Base-by-base conservation (phyloP, 352 stramenopile species). In the Phytophthora pseudosyringae region DNA sequence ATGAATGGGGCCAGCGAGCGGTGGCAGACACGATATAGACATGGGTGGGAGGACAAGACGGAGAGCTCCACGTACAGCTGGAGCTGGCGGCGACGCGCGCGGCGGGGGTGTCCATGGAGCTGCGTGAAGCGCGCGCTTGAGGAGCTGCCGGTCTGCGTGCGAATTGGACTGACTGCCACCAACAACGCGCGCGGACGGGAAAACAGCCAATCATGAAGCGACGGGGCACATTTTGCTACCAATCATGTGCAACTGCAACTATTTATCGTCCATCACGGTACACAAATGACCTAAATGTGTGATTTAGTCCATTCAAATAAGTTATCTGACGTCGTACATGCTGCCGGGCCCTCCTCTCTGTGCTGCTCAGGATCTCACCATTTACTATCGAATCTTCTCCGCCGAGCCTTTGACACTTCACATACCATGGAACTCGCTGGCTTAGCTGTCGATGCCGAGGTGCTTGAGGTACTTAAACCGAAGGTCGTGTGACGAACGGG, bases 391-490 rank as follows among this genome's bases (percentile, higher is more conserved):
- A 63, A 52, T 72, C 56, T 62, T 53, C 36, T 15, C 36, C 3
- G 38, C 36, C 48, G 31, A 33, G n/a, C 48, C n/a, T 21, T 21
- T 21, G 21, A 21, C 21, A 21, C 21, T 21, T 16, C 21, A 15
- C 36, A 48, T 53, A 47, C 6, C 44, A 50, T 33, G 43, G 31
- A 18, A 26, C 15, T n/a, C 18, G 16, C 18, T 16, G n/a, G 40
- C 18, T 46, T 86, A 83, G 56, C 81, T 91, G 62, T 92, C 75
- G 39, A 95, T 95, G 41, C 87, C 87, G 29, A 95, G 73, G 56
- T 95, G 87, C 66, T 93, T 93, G 28, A 95, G 69, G 57, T 95
- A 95, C 69, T 95, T 93, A 70, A 95, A 94, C 16, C 87, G 85
- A 50, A 95, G 82, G 48, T 91, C 85, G 35, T 90, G 80, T 9